Percentiles rank a stretch among this genome's conserved stretches.
Evolutionary conservation across 164 flowering plant genomes (phyloP).

Genomic region (Vitis vinifera): DNA sequence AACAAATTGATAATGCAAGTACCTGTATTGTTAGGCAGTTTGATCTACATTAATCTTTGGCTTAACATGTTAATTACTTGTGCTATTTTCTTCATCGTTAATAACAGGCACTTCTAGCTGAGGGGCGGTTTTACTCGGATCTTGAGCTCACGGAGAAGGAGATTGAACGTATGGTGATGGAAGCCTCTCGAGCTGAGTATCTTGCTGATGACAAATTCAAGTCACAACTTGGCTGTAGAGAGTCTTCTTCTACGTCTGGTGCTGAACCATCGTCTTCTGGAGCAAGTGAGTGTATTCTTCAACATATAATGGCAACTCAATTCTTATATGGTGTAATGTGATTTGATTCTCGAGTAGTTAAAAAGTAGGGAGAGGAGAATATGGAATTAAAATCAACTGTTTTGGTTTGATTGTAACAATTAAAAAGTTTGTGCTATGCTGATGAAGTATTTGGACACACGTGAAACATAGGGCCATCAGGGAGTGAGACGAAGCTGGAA

Average conservation of each 20-base stretch:
- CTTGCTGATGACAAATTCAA: slow-evolving; percentile 63
- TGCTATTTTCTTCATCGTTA: background rate
- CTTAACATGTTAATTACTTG: background rate
- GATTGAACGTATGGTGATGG: slow-evolving; percentile 97
- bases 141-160: slow-evolving; percentile 99
- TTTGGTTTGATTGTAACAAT: too few species aligned
- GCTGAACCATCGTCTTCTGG: slow-evolving; percentile 99
- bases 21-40: background rate
- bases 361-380: too few species aligned
- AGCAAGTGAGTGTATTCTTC: slow-evolving; percentile 58
- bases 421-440: background rate
- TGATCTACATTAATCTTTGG: background rate
- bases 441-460: background rate
- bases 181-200: slow-evolving; percentile 91
- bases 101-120: slow-evolving; percentile 88
- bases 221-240: slow-evolving; percentile 52
- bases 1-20: slow-evolving; percentile 90
- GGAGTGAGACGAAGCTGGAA: slow-evolving; percentile 40
- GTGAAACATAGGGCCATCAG: slow-evolving; percentile 48
- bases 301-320: background rate
- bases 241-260: slow-evolving; percentile 79
- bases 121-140: slow-evolving; percentile 94
- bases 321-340: background rate
- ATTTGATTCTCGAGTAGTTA: too few species aligned
- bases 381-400: too few species aligned